Evolutionary conservation across 805 yeast genomes (phyloP).

Genomic region (Isabelozyma gotoi): DNA sequence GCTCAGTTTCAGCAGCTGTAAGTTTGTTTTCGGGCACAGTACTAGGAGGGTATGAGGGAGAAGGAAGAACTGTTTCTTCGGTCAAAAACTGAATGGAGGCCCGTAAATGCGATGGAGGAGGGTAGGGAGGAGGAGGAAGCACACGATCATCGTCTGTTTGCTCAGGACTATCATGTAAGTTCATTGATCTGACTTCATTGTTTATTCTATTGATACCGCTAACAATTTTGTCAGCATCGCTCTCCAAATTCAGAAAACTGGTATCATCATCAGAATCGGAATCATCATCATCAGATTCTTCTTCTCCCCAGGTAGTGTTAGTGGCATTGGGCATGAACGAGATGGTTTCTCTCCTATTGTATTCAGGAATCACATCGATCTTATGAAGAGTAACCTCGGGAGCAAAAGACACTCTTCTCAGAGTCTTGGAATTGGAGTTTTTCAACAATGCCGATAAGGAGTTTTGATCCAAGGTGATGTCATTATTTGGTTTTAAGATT

Average conservation of each 20-base stretch:
- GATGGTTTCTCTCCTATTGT: conserved; percentile 26
- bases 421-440: not conserved
- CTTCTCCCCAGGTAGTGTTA: conserved; percentile 6
- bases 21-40: not conserved
- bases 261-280: conserved; percentile 18
- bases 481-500: not conserved
- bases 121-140: not conserved
- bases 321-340: conserved; percentile 15
- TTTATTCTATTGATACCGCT: conserved; percentile 3
- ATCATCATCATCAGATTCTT: conserved; percentile 20
- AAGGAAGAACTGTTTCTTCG: not conserved
- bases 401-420: conserved; percentile 74
- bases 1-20: too few species aligned
- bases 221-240: conserved; percentile 4
- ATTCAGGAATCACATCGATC: conserved; percentile 37
- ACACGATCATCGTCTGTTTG: not conserved
- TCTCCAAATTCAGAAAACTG: conserved; percentile 3
- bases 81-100: too few species aligned
- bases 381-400: conserved; percentile 70
- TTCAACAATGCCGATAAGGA: not conserved
- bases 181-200: not conserved
- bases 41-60: not conserved
- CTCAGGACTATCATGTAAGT: not conserved
- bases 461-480: not conserved
- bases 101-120: too few species aligned